These are phyloP conservation scores for Trametes cingulata DNA, from an alignment of 768 basidiomycete genomes.

Conservation along the genomic window DNA sequence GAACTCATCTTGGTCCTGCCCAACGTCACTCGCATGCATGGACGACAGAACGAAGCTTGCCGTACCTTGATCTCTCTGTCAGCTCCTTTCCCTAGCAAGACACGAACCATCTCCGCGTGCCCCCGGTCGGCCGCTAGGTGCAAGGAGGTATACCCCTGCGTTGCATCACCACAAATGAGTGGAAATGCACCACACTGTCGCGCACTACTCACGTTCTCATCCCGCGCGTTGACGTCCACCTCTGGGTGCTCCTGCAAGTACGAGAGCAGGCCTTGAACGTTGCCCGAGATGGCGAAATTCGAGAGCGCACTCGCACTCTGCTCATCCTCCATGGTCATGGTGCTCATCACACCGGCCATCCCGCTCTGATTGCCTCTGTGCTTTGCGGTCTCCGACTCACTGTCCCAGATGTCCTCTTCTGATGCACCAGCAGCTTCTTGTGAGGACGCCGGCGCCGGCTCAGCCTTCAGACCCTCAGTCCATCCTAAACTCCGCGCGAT, in stretches of 20 bases:
- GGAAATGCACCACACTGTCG: not conserved
- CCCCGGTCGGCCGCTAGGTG: conserved; percentile 90
- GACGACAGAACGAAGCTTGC: not conserved
- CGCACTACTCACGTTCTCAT: conserved; percentile 65
- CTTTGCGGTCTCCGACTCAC: conserved; percentile 31
- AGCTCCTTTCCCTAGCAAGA: conserved; percentile 66
- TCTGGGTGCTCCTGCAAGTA: conserved; percentile 45
- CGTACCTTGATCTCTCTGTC: conserved; percentile 63
- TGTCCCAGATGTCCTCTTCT: conserved; percentile 44
- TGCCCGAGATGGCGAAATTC: conserved; percentile 60
- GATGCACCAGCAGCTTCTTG: conserved; percentile 29
- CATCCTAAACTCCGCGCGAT: conserved; percentile 73
- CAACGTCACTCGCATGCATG: not conserved
- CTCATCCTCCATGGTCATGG: conserved; percentile 43
- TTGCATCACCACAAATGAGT: too few relatives aligned
- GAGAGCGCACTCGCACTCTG: conserved; percentile 49
- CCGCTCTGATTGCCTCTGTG: conserved; percentile 36
- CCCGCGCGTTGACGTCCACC: conserved; percentile 56
- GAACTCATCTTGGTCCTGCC: conserved; percentile 67
- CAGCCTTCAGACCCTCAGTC: conserved; percentile 40
- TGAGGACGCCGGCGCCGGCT: not conserved
- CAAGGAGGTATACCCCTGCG: conserved; percentile 83
- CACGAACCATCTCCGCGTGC: conserved; percentile 51
- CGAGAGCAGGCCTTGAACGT: conserved; percentile 45
- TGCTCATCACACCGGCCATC: conserved; percentile 66